phyloP scores from a whole-genome alignment of 345 rosid genomes.

The Lepidium didymum region DNA sequence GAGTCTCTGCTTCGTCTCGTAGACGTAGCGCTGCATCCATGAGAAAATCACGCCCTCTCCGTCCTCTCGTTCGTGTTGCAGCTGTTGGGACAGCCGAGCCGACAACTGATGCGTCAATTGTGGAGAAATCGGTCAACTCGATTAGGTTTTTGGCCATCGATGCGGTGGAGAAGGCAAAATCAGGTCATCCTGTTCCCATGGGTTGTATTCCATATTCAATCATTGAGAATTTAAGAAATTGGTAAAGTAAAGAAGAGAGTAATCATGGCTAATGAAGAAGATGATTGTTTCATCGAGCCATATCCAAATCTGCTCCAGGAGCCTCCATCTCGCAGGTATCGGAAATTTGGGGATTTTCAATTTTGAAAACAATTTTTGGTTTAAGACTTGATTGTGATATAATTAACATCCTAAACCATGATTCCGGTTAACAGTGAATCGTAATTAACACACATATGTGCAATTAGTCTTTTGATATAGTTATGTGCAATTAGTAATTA shows the following conservation, averaged over 20 bases:
- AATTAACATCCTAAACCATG: too few species aligned
- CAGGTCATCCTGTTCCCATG: conserved; percentile 59
- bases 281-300: too few species aligned
- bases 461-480: too few species aligned
- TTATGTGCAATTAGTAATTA: too few species aligned
- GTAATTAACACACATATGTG: too few species aligned
- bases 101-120: conserved; percentile 26
- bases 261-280: background rate
- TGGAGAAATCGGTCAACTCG: conserved; percentile 43
- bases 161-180: too few species aligned
- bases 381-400: too few species aligned
- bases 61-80: conserved; percentile 27
- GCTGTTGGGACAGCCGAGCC: conserved; percentile 21
- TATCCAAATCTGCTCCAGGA: too few species aligned
- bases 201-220: conserved; percentile 73
- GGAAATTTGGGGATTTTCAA: too few species aligned
- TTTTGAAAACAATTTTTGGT: too few species aligned
- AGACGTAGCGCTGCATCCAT: conserved; percentile 18
- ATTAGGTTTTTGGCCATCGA: conserved; percentile 44
- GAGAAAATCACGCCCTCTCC: conserved; percentile 22
- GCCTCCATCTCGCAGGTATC: too few species aligned
- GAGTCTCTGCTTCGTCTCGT: conserved; percentile 27
- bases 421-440: too few species aligned
- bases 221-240: background rate
- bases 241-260: background rate